Percentiles rank a stretch among this genome's conserved stretches.
phyloP scores from a whole-genome alignment of 2,329 filamentous ascomycete species.

The Colletotrichum eremochloae region DNA sequence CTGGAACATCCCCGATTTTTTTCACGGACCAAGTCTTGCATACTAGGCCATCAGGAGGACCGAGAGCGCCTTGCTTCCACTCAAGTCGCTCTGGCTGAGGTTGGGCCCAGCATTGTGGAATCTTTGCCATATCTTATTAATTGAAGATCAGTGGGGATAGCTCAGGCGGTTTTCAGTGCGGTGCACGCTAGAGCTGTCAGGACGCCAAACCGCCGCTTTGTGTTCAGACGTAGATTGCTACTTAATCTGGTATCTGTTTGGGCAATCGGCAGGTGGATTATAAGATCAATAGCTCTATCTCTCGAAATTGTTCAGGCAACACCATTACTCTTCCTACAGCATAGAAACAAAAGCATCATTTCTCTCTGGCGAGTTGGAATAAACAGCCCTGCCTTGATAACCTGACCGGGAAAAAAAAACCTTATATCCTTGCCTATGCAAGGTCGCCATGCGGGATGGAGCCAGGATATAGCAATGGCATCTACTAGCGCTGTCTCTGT shows the following conservation, averaged over 20 bases:
- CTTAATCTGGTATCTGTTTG: neutral
- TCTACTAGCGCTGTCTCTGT: conserved; percentile 4
- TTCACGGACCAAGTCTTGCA: neutral
- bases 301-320: no score
- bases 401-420: neutral
- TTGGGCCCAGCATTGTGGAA: neutral
- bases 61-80: neutral
- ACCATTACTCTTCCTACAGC: neutral
- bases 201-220: neutral
- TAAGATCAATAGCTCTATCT: no score
- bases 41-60: neutral
- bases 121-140: neutral
- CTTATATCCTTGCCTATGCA: neutral
- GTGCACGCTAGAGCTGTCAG: neutral
- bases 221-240: neutral
- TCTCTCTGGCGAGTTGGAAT: no score
- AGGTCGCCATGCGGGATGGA: neutral
- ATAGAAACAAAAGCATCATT: no score
- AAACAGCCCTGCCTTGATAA: neutral
- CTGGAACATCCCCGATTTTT: neutral
- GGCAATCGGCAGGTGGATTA: no score
- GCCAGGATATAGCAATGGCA: neutral
- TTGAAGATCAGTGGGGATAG: conserved; percentile 6
- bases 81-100: neutral
- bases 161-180: neutral